A percentile compares a stretch with the other conserved stretches of the same genome.
Conservation (phyloP, 495 filamentous ascomycete species). For the Hypoxylon crocopeplum region DNA sequence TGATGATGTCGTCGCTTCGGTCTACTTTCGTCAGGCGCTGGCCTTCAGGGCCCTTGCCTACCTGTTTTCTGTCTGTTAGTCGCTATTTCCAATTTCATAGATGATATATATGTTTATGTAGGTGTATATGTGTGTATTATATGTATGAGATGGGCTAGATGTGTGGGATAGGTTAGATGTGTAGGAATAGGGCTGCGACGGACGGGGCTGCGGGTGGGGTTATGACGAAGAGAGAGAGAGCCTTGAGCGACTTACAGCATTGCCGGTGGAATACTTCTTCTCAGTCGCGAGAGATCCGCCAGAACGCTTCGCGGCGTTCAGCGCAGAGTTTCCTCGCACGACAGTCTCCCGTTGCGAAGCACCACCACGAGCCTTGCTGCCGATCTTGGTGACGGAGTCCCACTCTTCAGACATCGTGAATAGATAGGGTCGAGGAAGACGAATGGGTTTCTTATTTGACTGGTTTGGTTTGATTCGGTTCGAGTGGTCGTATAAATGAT, state of each 20-base stretch:
- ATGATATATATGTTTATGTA: background rate
- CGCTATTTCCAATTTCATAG: background rate
- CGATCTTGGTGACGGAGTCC: conserved; percentile 93
- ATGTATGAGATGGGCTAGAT: background rate
- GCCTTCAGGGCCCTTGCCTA: conserved; percentile 66
- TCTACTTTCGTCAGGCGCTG: conserved; percentile 98
- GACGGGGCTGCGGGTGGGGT: too few species aligned
- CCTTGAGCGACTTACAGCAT: conserved; percentile 67
- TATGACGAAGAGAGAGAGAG: too few species aligned
- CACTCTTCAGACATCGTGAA: conserved; percentile 72
- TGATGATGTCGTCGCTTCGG: conserved; percentile 96
- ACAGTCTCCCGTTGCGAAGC: conserved; percentile 78
- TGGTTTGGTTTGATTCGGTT: too few species aligned
- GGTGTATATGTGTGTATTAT: background rate
- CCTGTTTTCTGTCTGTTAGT: conserved; percentile 35
- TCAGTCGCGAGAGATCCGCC: conserved; percentile 83
- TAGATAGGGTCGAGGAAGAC: background rate
- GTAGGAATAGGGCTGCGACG: background rate
- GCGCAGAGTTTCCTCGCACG: conserved; percentile 80
- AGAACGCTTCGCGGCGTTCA: conserved; percentile 87
- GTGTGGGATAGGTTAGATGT: background rate
- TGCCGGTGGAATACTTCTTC: conserved; percentile 86
- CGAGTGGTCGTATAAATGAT: background rate
- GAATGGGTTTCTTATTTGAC: too few species aligned
- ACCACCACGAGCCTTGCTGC: conserved; percentile 74